Percentiles rank a stretch among this genome's conserved stretches.
These are phyloP conservation scores for Phytopythium cucurbitacearum DNA, from an alignment of 352 stramenopile genomes.

Conservation along the genomic window DNA sequence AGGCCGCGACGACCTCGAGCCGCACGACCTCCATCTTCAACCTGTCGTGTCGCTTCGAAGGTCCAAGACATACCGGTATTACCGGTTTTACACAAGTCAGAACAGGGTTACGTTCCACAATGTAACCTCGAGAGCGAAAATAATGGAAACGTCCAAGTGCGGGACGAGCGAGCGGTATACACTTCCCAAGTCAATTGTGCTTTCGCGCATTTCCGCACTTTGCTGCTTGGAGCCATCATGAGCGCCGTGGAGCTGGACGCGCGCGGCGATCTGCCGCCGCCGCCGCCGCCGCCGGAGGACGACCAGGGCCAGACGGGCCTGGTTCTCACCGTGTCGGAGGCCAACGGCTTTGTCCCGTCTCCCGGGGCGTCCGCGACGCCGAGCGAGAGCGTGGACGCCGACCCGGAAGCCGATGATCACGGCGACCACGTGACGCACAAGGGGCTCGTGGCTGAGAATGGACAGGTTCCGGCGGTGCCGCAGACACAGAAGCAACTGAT, in stretches of 20 bases:
- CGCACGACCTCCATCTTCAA: constrained; percentile 34
- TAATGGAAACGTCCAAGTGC: too few relatives aligned
- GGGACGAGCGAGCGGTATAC: too few relatives aligned
- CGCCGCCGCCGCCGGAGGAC: background rate
- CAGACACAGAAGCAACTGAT: too few relatives aligned
- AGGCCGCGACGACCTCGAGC: constrained; percentile 38
- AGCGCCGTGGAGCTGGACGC: background rate
- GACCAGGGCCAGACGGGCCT: background rate
- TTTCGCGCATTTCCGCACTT: too few relatives aligned
- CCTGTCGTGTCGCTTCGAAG: too few relatives aligned
- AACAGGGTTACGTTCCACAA: too few relatives aligned
- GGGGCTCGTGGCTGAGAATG: too few relatives aligned
- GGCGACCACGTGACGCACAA: background rate
- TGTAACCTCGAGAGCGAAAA: too few relatives aligned
- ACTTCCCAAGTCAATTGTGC: too few relatives aligned
- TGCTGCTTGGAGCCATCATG: background rate
- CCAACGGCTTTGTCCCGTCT: constrained; percentile 15
- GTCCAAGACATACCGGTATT: too few relatives aligned
- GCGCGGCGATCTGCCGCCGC: background rate
- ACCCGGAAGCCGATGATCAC: background rate
- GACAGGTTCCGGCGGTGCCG: too few relatives aligned
- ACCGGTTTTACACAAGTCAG: too few relatives aligned
- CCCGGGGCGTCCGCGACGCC: constrained; percentile 7
- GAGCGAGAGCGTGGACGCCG: background rate
- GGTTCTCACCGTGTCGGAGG: constrained; percentile 1